phyloP scores from a whole-genome alignment of 2,329 filamentous ascomycete species.

The Aspergillus sclerotialis region DNA sequence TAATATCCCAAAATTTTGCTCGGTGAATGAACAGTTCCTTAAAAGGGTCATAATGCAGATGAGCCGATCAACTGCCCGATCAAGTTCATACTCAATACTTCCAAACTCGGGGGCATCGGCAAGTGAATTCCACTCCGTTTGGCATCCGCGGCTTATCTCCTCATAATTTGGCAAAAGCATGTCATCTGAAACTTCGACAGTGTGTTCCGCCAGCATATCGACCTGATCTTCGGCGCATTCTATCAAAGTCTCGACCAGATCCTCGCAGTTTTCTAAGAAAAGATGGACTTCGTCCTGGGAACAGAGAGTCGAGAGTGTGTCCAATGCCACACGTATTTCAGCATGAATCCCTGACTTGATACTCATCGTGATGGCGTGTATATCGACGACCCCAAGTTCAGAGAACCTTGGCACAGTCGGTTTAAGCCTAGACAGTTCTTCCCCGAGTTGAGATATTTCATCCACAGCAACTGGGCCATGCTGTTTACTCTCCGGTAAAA shows the following conservation, averaged over 20 bases:
- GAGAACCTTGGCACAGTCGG: conserved; percentile 67
- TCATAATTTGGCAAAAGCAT: conserved; percentile 81
- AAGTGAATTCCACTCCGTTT: conserved; percentile 63
- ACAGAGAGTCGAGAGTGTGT: conserved; percentile 70
- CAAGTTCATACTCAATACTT: conserved; percentile 69
- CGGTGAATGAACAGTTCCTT: conserved; percentile 83
- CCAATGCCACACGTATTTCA: conserved; percentile 83
- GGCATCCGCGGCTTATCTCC: conserved; percentile 73
- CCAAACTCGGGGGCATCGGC: conserved; percentile 69
- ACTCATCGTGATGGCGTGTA: conserved; percentile 81
- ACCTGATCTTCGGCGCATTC: conserved; percentile 89
- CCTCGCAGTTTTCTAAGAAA: conserved; percentile 70
- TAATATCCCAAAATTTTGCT: conserved; percentile 67
- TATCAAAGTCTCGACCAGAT: conserved; percentile 77
- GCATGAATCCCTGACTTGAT: conserved; percentile 83
- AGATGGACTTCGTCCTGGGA: conserved; percentile 57
- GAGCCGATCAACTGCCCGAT: conserved; percentile 77
- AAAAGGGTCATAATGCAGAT: conserved; percentile 89
- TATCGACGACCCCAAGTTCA: conserved; percentile 82
- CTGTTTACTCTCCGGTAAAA: conserved; percentile 44
- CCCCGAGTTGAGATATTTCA: conserved; percentile 57
- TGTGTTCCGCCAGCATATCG: conserved; percentile 75
- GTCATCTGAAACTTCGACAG: conserved; percentile 78
- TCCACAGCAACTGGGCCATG: conserved; percentile 69
- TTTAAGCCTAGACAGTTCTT: conserved; percentile 60